Conservation (phyloP, 169 alveolate species). For the Babesia microti region DNA sequence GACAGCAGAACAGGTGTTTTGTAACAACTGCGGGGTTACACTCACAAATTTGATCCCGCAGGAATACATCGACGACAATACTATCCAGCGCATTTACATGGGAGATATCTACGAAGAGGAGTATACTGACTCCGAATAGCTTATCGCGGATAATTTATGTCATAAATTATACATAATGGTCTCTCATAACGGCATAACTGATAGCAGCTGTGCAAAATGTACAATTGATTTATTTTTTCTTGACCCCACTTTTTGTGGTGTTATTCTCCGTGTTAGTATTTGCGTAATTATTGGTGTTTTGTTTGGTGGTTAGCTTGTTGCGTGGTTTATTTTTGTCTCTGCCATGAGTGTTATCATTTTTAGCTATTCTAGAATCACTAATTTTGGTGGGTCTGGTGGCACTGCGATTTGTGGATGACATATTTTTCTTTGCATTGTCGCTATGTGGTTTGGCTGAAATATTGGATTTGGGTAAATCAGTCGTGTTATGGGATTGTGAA, state of each 20-base stretch:
- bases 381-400: too few species aligned
- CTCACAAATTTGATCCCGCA: constrained; percentile 37
- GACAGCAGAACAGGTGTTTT: constrained; percentile 36
- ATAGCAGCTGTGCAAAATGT: neutral
- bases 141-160: neutral
- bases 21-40: constrained; percentile 44
- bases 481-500: too few species aligned
- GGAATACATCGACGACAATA: constrained; percentile 36
- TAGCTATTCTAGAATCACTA: too few species aligned
- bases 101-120: constrained; percentile 29
- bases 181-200: neutral
- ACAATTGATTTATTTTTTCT: neutral
- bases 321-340: too few species aligned
- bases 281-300: neutral
- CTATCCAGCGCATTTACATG: constrained; percentile 39
- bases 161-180: neutral
- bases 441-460: too few species aligned
- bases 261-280: neutral
- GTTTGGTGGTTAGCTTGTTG: too few species aligned
- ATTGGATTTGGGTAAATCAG: too few species aligned
- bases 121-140: constrained; percentile 1
- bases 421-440: too few species aligned
- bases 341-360: too few species aligned
- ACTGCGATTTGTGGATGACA: too few species aligned
- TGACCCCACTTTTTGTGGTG: neutral